A percentile compares a stretch with the other conserved stretches of the same genome.
These are phyloP conservation scores for Mucor racemosus DNA, from an alignment of 371 early-diverging fungal genomes.

Conservation along the genomic window DNA sequence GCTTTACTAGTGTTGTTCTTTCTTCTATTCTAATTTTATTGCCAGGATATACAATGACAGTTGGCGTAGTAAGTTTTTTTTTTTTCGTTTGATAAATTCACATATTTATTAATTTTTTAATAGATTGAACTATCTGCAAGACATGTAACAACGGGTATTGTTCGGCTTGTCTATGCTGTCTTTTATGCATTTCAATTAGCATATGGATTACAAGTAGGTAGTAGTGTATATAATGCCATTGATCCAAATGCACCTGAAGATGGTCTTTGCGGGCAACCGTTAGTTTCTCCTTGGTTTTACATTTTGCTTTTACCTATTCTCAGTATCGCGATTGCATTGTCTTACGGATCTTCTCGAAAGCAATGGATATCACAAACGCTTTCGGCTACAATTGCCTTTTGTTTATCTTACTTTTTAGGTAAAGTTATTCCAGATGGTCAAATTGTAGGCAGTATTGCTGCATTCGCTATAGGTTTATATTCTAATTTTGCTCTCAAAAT, in stretches of 20 bases:
- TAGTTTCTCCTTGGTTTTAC: conserved; percentile 44
- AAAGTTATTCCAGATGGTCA: conserved; percentile 41
- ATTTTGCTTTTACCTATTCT: conserved; percentile 42
- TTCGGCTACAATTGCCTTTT: conserved; percentile 40
- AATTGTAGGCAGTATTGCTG: conserved; percentile 44
- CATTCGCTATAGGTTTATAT: conserved; percentile 49
- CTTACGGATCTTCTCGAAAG: conserved; percentile 43
- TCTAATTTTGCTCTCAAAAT: conserved; percentile 45
- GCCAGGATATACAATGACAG: conserved; percentile 75
- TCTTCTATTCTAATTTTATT: conserved; percentile 59
- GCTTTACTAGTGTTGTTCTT: conserved; percentile 46
- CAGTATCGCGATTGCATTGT: conserved; percentile 41
- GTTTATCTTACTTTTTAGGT: conserved; percentile 38
- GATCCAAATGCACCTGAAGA: conserved; percentile 31
- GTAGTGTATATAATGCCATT: conserved; percentile 41
- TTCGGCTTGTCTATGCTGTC: conserved; percentile 78
- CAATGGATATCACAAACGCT: conserved; percentile 44
- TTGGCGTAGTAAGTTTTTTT: conserved; percentile 52
- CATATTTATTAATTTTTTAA: neutral
- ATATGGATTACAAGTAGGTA: conserved; percentile 80
- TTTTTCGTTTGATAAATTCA: neutral
- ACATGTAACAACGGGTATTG: conserved; percentile 83
- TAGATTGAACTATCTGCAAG: conserved; percentile 62
- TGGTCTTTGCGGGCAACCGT: conserved; percentile 27
- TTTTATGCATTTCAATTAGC: conserved; percentile 78